phyloP scores from a whole-genome alignment of 2,329 filamentous ascomycete species.

The Coniochaeta sp. region DNA sequence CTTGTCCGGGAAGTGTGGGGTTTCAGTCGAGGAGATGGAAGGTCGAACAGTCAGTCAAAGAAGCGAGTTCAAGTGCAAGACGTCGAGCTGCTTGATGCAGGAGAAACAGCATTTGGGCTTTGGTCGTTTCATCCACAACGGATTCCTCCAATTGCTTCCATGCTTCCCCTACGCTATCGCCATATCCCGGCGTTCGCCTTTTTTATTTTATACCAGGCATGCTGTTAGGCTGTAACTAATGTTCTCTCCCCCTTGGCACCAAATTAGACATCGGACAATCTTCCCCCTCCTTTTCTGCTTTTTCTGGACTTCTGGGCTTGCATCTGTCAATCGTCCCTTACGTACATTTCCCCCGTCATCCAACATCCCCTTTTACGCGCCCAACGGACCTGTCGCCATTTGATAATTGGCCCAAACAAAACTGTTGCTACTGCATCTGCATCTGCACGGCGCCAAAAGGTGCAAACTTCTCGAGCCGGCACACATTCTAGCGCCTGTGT shows the following conservation, averaged over 20 bases:
- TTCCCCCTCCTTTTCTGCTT: background rate
- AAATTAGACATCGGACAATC: background rate
- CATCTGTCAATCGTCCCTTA: background rate
- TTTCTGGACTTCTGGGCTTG: background rate
- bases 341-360: background rate
- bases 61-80: background rate
- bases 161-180: background rate
- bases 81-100: conserved; percentile 1
- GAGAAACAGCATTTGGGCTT: background rate
- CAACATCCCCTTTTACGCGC: conserved; percentile 1
- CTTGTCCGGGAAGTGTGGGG: too few relatives aligned
- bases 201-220: too few relatives aligned
- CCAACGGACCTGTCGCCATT: background rate
- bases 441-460: too few relatives aligned
- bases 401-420: background rate
- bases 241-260: background rate
- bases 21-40: background rate
- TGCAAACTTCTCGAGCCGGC: background rate
- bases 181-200: too few relatives aligned
- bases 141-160: background rate
- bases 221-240: background rate
- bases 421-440: background rate
- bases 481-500: background rate
- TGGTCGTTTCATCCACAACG: background rate
- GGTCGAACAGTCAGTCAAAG: background rate